Evolutionary conservation across 495 filamentous ascomycete genomes (phyloP).

Genomic region (Neurospora sp.): DNA sequence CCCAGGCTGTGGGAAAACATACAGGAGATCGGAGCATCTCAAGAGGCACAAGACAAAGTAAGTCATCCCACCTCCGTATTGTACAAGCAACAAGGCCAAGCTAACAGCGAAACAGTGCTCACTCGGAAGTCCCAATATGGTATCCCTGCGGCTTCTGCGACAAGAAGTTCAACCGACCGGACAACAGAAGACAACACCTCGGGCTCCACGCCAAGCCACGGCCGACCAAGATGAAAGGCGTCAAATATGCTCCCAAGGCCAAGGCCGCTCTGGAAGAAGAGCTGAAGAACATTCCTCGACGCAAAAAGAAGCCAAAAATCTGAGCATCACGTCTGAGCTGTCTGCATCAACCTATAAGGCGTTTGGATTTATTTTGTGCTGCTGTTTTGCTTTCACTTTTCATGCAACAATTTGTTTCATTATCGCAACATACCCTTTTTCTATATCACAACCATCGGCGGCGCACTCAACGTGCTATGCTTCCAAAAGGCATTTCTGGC

Average conservation of each 20-base stretch:
- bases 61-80: not conserved
- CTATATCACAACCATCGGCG: not conserved
- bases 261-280: constrained; percentile 16
- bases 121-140: not conserved
- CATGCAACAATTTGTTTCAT: not conserved
- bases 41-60: constrained; percentile 42
- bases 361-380: not conserved
- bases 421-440: not conserved
- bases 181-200: constrained; percentile 31
- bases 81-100: not conserved
- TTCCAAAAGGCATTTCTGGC: not conserved
- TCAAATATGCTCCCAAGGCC: constrained; percentile 18
- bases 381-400: not conserved
- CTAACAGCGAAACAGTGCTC: not conserved
- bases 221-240: constrained; percentile 16
- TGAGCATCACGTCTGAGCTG: not conserved
- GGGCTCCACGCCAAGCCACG: constrained; percentile 22
- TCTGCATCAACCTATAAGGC: not conserved
- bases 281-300: constrained; percentile 12
- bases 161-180: constrained; percentile 14
- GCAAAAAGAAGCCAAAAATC: constrained; percentile 9
- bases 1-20: constrained; percentile 33
- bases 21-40: constrained; percentile 53
- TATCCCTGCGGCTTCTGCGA: constrained; percentile 8
- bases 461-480: not conserved